Conservation (phyloP, 305 asterid genomes). For the Fraxinus angustifolia region DNA sequence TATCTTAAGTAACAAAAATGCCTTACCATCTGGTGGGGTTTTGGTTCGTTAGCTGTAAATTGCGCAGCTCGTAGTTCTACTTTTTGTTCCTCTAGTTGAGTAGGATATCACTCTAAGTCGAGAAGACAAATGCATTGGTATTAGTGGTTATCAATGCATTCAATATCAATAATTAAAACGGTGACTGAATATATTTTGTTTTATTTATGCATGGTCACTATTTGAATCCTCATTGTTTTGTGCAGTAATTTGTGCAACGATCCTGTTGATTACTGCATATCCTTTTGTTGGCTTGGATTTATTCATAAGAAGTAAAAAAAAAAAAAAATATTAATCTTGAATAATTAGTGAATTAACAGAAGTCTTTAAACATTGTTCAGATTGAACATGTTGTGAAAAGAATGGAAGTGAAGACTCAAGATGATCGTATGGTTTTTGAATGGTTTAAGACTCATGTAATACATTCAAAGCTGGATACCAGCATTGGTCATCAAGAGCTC, state of each 20-base stretch:
- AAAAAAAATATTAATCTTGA: not conserved
- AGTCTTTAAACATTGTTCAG: constrained; percentile 37
- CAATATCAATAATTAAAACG: not conserved
- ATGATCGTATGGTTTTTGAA: constrained; percentile 50
- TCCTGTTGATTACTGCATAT: not conserved
- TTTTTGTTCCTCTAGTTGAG: not conserved
- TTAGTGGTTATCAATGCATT: not conserved
- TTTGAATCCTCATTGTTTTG: constrained; percentile 9
- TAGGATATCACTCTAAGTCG: not conserved
- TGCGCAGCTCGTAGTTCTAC: not conserved
- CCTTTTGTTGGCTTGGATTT: not conserved
- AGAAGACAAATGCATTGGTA: not conserved
- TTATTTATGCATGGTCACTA: not conserved
- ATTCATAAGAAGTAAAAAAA: not conserved
- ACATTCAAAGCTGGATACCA: constrained; percentile 65
- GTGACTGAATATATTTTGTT: not conserved
- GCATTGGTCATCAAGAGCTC: constrained; percentile 84
- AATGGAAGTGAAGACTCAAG: constrained; percentile 58
- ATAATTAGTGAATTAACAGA: constrained; percentile 9
- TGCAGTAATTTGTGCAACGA: not conserved
- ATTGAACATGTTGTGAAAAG: constrained; percentile 57
- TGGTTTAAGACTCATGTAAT: constrained; percentile 79
- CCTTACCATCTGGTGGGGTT: not conserved
- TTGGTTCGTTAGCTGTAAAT: not conserved
- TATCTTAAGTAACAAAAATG: not conserved